These are phyloP conservation scores for Cyberlindnera sargentensis DNA, from an alignment of 805 yeast genomes.

Conservation along the genomic window DNA sequence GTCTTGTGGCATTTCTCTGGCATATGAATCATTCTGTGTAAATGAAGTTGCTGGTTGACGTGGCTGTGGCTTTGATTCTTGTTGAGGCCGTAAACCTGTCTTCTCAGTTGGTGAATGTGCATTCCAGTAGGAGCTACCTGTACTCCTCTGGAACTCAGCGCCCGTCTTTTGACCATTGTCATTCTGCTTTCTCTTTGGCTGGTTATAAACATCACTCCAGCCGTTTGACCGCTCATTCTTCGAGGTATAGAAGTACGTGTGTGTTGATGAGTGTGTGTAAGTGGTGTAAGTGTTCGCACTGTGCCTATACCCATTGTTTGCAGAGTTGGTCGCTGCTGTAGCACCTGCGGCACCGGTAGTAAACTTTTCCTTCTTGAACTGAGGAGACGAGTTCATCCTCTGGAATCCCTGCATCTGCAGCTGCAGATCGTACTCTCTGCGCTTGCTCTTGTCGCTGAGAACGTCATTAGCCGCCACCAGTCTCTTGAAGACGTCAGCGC, in stretches of 20 bases:
- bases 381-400: neutral
- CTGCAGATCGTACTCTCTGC: conserved; percentile 24
- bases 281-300: too few species aligned
- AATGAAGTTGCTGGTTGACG: neutral
- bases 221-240: neutral
- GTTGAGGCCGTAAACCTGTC: neutral
- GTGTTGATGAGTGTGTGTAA: neutral
- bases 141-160: neutral
- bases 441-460: conserved; percentile 21
- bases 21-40: neutral
- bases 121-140: neutral
- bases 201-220: neutral
- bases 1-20: neutral
- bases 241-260: too few species aligned
- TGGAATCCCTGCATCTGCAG: neutral
- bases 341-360: neutral
- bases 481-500: conserved; percentile 25
- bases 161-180: conserved; percentile 1
- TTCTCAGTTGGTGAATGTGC: neutral
- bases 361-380: neutral
- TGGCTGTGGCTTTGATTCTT: neutral
- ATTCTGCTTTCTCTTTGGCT: conserved; percentile 1
- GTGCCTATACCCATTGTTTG: neutral
- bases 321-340: neutral
- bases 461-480: conserved; percentile 28